Conservation (phyloP, 306 rosid genomes). For the Castanea sativa region DNA sequence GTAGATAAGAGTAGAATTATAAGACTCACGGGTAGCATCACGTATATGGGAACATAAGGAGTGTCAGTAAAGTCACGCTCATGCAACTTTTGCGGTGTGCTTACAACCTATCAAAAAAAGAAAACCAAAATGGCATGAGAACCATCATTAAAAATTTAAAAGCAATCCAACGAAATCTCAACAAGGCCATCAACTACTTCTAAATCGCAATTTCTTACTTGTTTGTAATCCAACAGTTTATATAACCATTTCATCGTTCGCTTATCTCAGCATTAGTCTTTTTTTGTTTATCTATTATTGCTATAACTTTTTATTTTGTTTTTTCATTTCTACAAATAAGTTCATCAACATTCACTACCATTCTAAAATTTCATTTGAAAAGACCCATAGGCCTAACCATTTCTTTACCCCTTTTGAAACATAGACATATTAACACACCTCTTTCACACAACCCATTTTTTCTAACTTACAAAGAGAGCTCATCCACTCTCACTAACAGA, state of each 20-base stretch:
- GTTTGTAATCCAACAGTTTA: neutral
- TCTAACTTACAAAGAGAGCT: neutral
- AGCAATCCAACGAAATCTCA: neutral
- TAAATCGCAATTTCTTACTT: neutral
- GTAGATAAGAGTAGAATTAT: neutral
- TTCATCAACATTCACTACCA: neutral
- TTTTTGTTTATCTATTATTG: neutral
- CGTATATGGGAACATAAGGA: conserved; percentile 80
- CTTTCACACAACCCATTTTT: neutral
- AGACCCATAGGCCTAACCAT: neutral
- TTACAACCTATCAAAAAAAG: conserved; percentile 54
- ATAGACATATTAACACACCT: neutral
- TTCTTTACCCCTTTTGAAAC: neutral
- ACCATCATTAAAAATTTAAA: neutral
- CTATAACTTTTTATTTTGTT: too few species aligned
- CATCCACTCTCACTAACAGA: neutral
- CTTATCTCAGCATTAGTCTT: neutral
- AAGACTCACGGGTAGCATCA: conserved; percentile 82
- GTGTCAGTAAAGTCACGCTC: conserved; percentile 84
- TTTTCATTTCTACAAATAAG: neutral
- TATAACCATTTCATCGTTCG: neutral
- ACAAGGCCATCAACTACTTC: neutral
- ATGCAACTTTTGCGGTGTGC: conserved; percentile 39
- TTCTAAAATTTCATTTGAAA: neutral
- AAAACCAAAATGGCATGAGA: neutral